Conservation (phyloP, 352 stramenopile genomes). For the Thraustochytrium sp. region DNA sequence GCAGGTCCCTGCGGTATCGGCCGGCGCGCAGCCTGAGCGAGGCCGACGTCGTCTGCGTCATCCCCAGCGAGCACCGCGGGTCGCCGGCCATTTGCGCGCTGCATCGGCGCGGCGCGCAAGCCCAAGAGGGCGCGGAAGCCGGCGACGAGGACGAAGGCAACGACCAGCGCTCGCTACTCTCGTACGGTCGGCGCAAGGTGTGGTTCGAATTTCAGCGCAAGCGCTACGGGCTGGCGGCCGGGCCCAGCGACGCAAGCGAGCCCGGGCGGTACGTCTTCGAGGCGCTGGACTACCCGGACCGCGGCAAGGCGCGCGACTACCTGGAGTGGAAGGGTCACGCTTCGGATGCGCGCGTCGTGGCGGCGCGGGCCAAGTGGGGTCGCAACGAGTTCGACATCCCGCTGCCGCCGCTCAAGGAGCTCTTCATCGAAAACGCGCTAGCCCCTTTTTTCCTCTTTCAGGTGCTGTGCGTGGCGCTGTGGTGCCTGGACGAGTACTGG, state of each 20-base stretch:
- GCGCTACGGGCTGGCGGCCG: background rate
- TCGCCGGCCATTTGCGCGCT: background rate
- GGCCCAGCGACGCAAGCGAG: background rate
- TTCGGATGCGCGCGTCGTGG: background rate
- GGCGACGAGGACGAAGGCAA: background rate
- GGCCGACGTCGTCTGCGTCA: background rate
- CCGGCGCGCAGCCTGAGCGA: background rate
- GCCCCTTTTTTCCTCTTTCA: conserved; percentile 99
- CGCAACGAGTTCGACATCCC: conserved; percentile 49
- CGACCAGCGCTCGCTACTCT: background rate
- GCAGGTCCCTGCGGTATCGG: background rate
- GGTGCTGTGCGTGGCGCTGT: conserved; percentile 95
- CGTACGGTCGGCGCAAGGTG: background rate
- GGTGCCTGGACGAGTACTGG: conserved; percentile 99
- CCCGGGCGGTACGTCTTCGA: background rate
- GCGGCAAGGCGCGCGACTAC: background rate
- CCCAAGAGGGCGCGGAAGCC: background rate
- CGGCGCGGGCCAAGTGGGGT: conserved; percentile 44
- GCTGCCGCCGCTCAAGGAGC: conserved; percentile 47
- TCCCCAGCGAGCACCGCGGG: background rate
- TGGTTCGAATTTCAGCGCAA: conserved; percentile 41
- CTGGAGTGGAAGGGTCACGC: background rate
- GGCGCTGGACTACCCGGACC: background rate
- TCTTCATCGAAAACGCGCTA: conserved; percentile 91
- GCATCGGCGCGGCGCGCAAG: background rate